phyloP scores from a whole-genome alignment of 2,329 filamentous ascomycete species.

The Dactylonectria macrodidyma region DNA sequence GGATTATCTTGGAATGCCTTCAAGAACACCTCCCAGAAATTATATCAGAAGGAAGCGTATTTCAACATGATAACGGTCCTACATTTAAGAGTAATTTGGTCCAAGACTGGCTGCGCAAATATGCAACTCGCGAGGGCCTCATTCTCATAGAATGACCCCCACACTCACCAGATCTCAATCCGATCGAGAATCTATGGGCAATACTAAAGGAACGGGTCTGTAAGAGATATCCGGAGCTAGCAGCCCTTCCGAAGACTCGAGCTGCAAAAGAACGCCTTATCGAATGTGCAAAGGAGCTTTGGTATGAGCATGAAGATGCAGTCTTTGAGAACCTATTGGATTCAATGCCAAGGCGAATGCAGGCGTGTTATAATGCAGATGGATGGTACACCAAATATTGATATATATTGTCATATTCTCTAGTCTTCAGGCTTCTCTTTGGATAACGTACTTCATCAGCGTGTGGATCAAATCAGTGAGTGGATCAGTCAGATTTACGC shows the following conservation, averaged over 20 bases:
- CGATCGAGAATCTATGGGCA: background rate
- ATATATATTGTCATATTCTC: background rate
- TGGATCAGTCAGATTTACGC: too few relatives aligned
- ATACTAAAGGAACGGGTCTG: background rate
- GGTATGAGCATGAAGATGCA: background rate
- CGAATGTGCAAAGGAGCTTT: background rate
- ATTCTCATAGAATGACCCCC: constrained; percentile 18
- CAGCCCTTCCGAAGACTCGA: background rate
- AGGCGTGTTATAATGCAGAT: background rate
- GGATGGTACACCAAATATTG: background rate
- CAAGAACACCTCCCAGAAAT: background rate
- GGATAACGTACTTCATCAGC: too few relatives aligned
- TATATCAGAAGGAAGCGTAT: background rate
- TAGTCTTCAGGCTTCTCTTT: background rate
- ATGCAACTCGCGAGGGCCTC: background rate
- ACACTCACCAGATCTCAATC: constrained; percentile 18
- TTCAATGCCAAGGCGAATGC: background rate
- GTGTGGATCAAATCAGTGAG: too few relatives aligned
- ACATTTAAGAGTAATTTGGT: background rate
- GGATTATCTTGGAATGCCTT: constrained; percentile 4
- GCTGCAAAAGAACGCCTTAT: background rate
- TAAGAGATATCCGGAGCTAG: background rate
- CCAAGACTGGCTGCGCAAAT: background rate
- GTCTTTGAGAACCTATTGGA: background rate
- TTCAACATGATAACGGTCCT: background rate